phyloP scores from a whole-genome alignment of 2,329 filamentous ascomycete species.

The Elsinoe perseae region DNA sequence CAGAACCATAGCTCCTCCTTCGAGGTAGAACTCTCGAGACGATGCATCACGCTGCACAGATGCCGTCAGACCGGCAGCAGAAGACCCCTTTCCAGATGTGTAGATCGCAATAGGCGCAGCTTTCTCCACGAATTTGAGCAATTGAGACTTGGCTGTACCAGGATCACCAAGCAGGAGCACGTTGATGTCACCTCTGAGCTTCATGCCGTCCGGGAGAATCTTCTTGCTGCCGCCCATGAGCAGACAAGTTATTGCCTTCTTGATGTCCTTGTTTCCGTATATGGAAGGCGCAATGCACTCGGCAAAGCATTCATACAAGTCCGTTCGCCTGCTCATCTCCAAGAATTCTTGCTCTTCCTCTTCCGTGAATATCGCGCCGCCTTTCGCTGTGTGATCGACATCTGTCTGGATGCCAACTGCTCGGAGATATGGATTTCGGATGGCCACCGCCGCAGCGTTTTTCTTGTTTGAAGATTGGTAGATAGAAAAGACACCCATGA shows the following conservation, averaged over 20 bases:
- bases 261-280: slow-evolving; percentile 92
- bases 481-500: slow-evolving; percentile 97
- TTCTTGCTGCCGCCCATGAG: slow-evolving; percentile 95
- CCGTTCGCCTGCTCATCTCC: slow-evolving; percentile 80
- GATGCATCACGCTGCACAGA: slow-evolving; percentile 90
- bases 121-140: slow-evolving; percentile 96
- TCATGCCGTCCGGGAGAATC: slow-evolving; percentile 95
- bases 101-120: slow-evolving; percentile 96
- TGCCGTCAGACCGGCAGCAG: slow-evolving; percentile 91
- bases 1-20: slow-evolving; percentile 96
- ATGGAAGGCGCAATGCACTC: slow-evolving; percentile 95
- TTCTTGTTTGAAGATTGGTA: slow-evolving; percentile 74
- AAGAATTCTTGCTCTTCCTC: slow-evolving; percentile 95
- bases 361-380: slow-evolving; percentile 70
- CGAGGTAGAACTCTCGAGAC: slow-evolving; percentile 93
- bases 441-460: slow-evolving; percentile 82
- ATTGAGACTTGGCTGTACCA: slow-evolving; percentile 94
- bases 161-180: slow-evolving; percentile 93
- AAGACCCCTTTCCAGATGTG: slow-evolving; percentile 96
- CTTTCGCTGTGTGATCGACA: slow-evolving; percentile 80
- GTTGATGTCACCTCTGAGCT: slow-evolving; percentile 94
- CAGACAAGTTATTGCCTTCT: slow-evolving; percentile 91
- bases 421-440: slow-evolving; percentile 87
- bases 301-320: slow-evolving; percentile 86
- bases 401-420: slow-evolving; percentile 90